Base-by-base conservation (phyloP, 2,329 filamentous ascomycete genomes). In the Fonsecaea monophora region DNA sequence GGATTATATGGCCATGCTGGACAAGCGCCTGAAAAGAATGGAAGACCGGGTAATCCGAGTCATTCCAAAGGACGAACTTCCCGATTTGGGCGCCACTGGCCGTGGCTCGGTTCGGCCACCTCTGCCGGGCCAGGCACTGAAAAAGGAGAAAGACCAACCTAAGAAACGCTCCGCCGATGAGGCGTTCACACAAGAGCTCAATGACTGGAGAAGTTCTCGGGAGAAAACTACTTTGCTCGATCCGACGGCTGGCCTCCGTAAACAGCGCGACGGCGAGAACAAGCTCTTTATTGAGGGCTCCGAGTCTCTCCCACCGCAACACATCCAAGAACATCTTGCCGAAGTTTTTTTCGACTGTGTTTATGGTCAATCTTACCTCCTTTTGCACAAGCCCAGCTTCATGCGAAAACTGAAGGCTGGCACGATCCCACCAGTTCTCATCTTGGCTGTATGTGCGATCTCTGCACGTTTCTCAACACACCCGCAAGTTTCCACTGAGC, bases 1-100 rank as follows among this genome's bases (percentile, higher is more conserved):
- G 18, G 95, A 98, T 79, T 98, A 98, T 79, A 98, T 98, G 95
- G 93, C 94, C 50, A 98, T 98, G 93, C 82, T 98, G 73, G 95
- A 98, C 80, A 97, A 97, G 80, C 87, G 95, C 61, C 79, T 98
- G 72, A 97, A 96, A 82, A 86, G 94, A 65, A 98, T 98, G 95
- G 95, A 99, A 79, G 94, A 98, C 75, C 90, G 94, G 64, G 95
- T 98, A 69, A 96, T 98, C 80, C 97, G 97, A 78, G 90, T 94
- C 66, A 90, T 98, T 34, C 94, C 95, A 0, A 96, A 94, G 76
- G 87, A 92, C 50, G 93, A 96, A 70, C 86, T 92, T 69, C 89
- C 90, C 50, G 82, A 87, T 32, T 84, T 90, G 66, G 82, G 85
- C 8, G 83, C 85, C 7, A 89, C 96, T 42, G 90, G 90, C 4